Base-by-base conservation (phyloP, 129 eudicot genomes). In the Kitagawia praeruptora region DNA sequence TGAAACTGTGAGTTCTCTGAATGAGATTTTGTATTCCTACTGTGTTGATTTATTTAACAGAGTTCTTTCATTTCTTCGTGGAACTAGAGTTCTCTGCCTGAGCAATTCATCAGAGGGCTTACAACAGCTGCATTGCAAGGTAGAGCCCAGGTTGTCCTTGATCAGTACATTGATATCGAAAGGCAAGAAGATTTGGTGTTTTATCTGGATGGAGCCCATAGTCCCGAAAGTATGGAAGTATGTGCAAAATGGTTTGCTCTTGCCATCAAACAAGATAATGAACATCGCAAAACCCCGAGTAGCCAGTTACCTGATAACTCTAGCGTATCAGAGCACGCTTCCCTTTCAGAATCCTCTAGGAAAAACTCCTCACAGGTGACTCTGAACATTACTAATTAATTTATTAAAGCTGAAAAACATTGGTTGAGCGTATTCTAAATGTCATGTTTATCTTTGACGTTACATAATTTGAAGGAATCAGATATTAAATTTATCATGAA, bases 161-260 rank as follows among this genome's bases (percentile, higher is more conserved):
- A 95, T 84, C 80, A 74, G 77, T 70, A 78, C 37, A 80, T 86
- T 78, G 88, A 85, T 81, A 64, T 47, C 82, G 91, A 88, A 45
- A 88, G 87, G 79, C 79, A 84, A 77, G 89, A 88, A 64, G 91
- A 90, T 85, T 83, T 94, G 76, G 88, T 94, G 74, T 94, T 89
- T 73, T 94, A 89, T 80, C 79, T 94, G 84, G 97, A 94, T 85
- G 98, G 98, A 46, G 98, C 98, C 88, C 98, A 94, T 81, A 91
- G 92, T 84, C 98, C 97, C 47, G 98, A 94, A 85, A 94, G 98
- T 86, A 94, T 94, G 97, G 97, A 90, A 74, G 97, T 87, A 31
- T 94, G 98, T 85, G 98, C 85, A 77, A 87, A 84, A 80, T 94
- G 98, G 98, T 94, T 91, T 86, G 84, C 87, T 40, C 79, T 47